phyloP scores from a whole-genome alignment of 148 eudicot species.

The Fallopia convolvulus region DNA sequence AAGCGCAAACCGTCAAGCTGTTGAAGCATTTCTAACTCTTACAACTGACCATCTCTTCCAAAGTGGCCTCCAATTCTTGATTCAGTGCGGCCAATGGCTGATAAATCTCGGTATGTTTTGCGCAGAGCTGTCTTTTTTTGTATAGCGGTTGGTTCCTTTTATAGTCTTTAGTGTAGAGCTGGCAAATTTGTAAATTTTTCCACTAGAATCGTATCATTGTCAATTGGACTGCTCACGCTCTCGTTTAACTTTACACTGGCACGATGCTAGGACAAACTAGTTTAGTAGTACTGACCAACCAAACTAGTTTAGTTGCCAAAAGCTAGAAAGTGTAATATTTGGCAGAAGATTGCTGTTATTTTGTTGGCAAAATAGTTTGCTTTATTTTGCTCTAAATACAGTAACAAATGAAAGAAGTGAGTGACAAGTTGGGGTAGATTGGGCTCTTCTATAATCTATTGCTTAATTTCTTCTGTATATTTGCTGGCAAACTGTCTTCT shows the following conservation, averaged over 20 bases:
- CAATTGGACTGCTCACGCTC: not conserved
- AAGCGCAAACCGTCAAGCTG: conserved; percentile 2
- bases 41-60: not conserved
- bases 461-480: too few species aligned
- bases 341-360: too few species aligned
- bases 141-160: not conserved
- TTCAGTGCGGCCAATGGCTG: not conserved
- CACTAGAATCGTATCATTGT: not conserved
- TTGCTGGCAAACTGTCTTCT: too few species aligned
- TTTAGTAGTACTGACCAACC: not conserved
- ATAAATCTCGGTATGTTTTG: not conserved
- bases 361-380: too few species aligned
- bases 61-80: not conserved
- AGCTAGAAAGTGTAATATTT: too few species aligned
- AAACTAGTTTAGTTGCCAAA: too few species aligned
- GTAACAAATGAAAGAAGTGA: too few species aligned
- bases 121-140: not conserved
- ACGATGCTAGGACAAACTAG: not conserved
- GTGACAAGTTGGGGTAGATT: too few species aligned
- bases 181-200: conserved; percentile 1
- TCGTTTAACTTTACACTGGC: not conserved
- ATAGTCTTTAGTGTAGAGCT: not conserved
- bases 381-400: too few species aligned
- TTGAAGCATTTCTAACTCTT: not conserved
- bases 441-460: too few species aligned